These are phyloP conservation scores for Elasticomyces elasticus DNA, from an alignment of 495 filamentous ascomycete genomes.

Conservation along the genomic window DNA sequence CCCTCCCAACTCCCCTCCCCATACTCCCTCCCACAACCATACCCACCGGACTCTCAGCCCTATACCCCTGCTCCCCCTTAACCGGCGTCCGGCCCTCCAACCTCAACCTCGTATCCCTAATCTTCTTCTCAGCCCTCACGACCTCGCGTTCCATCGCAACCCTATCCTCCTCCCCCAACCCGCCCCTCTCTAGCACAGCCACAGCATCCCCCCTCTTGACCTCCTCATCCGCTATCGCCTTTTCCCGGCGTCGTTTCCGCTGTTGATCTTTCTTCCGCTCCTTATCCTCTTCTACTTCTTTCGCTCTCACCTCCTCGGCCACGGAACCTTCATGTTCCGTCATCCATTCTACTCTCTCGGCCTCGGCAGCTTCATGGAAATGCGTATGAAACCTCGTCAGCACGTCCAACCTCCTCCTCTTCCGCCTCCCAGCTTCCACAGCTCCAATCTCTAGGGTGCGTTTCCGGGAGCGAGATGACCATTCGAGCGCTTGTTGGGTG, in stretches of 20 bases:
- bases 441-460: conserved; percentile 44
- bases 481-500: conserved; percentile 5
- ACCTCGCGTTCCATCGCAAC: conserved; percentile 69
- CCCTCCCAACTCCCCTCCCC: conserved; percentile 62
- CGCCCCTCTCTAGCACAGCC: conserved; percentile 60
- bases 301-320: conserved; percentile 72
- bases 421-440: conserved; percentile 48
- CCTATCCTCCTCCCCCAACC: conserved; percentile 67
- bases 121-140: conserved; percentile 77
- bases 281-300: conserved; percentile 88
- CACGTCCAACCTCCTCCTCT: conserved; percentile 49
- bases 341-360: conserved; percentile 46
- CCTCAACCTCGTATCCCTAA: conserved; percentile 68
- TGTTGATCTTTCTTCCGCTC: conserved; percentile 99
- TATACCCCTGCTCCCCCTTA: conserved; percentile 70
- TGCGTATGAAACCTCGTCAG: conserved; percentile 41
- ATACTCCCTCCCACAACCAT: conserved; percentile 31
- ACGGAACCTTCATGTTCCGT: conserved; percentile 55
- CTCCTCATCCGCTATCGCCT: conserved; percentile 77
- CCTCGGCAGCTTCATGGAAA: conserved; percentile 45
- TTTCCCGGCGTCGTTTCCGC: conserved; percentile 90
- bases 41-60: conserved; percentile 58
- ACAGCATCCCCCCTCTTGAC: conserved; percentile 78
- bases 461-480: conserved; percentile 3
- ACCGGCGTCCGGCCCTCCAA: conserved; percentile 74